Base-by-base conservation (phyloP, 208 protist species). In the Leishmania martiniquensis region DNA sequence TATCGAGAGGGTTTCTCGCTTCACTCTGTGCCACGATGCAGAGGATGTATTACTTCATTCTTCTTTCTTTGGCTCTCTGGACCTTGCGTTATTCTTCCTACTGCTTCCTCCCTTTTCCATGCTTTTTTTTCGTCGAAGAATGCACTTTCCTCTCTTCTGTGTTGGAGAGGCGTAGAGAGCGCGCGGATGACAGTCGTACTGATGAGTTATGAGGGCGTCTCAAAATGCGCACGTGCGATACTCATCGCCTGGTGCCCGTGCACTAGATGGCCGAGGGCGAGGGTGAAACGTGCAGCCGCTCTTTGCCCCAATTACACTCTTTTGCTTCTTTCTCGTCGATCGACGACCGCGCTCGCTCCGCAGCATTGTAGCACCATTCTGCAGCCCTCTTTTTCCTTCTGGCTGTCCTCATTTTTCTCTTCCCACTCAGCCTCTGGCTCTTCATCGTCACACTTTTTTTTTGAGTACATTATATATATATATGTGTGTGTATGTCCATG, bases 291-390 rank as follows among this genome's bases (percentile, higher is more conserved):
- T 10, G 4, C 39, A 68, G 37, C 1, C 25, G 32, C 29, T 52
- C 25, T 13, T 55, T 42, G 34, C 68, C 44, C 66, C 6, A n/a
- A 57, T 49, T 52, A n/a, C 55, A 42, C 47, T 67, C 25, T 4
- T 52, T 75, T 67, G 37, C 71, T 59, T 82, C 29, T 77, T 73
- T 12, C 25, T 62, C n/a, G 62, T 72, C 68, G 17, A 0, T 47
- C 17, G 44, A 25, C 22, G 0, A 57, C 37, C 54, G 13, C 57
- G n/a, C 49, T 20, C 32, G 63, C 37, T 68, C 42, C 63, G 10
- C 5, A 20, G n/a, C 39, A 0, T 49, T 13, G 2, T 4, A 49
- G 42, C 20, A 17, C 9, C 42, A 39, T 49, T 68, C 12, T n/a
- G 25, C 34, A 25, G 20, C 63, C 34, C 39, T 29, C 17, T 34